Conservation (phyloP, 768 basidiomycete genomes). For the Serendipita sp. region DNA sequence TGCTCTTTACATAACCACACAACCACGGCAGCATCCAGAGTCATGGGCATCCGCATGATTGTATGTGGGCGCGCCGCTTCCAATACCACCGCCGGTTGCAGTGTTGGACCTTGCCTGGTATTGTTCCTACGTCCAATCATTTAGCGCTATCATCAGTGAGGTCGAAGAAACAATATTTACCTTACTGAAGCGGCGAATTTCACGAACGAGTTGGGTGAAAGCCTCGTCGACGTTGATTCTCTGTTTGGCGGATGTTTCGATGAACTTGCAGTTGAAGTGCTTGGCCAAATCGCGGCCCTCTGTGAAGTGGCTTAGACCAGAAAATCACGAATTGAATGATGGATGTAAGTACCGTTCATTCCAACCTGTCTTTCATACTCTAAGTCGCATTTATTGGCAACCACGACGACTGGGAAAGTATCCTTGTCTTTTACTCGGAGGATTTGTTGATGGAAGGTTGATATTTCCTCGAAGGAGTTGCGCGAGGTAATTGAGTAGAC, state of each 20-base stretch:
- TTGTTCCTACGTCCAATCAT: constrained; percentile 13
- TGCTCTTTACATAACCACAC: constrained; percentile 16
- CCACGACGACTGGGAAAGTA: constrained; percentile 85
- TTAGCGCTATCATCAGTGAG: constrained; percentile 1
- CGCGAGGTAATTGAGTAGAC: constrained; percentile 98
- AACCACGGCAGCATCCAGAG: constrained; percentile 23
- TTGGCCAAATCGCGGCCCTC: constrained; percentile 97
- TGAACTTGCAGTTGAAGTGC: constrained; percentile 85
- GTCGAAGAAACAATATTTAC: constrained; percentile 25
- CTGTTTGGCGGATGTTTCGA: constrained; percentile 93
- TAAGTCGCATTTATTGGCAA: constrained; percentile 96
- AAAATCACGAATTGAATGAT: constrained; percentile 14
- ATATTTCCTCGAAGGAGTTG: constrained; percentile 94
- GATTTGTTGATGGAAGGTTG: constrained; percentile 90
- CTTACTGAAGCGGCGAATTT: constrained; percentile 89
- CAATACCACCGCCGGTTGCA: constrained; percentile 8
- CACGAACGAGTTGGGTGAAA: constrained; percentile 81
- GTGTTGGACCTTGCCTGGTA: constrained; percentile 15
- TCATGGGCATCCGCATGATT: constrained; percentile 16
- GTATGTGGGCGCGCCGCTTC: constrained; percentile 11
- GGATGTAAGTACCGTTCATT: constrained; percentile 52
- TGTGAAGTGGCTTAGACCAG: constrained; percentile 19
- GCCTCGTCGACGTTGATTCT: constrained; percentile 95
- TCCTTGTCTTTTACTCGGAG: constrained; percentile 94
- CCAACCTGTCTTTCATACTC: constrained; percentile 94